These are phyloP conservation scores for Zygnema cylindricum DNA, from an alignment of 139 green algal genomes.

Conservation along the genomic window DNA sequence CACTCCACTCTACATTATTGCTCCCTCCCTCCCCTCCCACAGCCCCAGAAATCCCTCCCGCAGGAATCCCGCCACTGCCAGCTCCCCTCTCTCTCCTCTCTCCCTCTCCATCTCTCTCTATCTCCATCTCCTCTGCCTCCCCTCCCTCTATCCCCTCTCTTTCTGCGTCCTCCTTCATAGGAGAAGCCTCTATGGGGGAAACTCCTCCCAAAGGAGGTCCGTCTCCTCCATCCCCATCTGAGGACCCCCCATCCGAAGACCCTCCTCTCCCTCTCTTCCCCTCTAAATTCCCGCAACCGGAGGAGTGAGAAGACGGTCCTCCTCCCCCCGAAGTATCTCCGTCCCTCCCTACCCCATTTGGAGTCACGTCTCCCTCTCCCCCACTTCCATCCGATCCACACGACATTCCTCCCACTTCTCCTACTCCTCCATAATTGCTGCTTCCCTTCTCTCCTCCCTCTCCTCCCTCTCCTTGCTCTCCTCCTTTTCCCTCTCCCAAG, in stretches of 20 bases:
- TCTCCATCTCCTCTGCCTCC: neutral
- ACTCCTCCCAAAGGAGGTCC: no score
- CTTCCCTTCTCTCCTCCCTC: neutral
- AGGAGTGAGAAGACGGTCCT: neutral
- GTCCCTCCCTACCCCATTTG: neutral
- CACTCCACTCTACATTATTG: neutral
- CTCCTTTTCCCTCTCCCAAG: neutral
- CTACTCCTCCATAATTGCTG: neutral
- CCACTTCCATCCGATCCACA: neutral
- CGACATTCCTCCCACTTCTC: neutral
- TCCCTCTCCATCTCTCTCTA: neutral
- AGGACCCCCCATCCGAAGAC: neutral
- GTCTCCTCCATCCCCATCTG: neutral
- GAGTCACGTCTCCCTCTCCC: neutral
- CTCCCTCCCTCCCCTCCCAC: no score
- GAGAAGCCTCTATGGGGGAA: no score
- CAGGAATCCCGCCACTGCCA: neutral
- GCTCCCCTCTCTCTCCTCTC: neutral
- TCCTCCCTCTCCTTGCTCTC: neutral
- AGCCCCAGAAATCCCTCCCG: no score
- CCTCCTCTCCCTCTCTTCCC: neutral
- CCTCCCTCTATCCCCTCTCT: neutral
- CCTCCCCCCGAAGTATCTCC: slow-evolving; percentile 17
- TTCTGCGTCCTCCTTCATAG: neutral
- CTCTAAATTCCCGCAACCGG: neutral